Base-by-base conservation (phyloP, 352 stramenopile species). In the Phytophthora multivora region DNA sequence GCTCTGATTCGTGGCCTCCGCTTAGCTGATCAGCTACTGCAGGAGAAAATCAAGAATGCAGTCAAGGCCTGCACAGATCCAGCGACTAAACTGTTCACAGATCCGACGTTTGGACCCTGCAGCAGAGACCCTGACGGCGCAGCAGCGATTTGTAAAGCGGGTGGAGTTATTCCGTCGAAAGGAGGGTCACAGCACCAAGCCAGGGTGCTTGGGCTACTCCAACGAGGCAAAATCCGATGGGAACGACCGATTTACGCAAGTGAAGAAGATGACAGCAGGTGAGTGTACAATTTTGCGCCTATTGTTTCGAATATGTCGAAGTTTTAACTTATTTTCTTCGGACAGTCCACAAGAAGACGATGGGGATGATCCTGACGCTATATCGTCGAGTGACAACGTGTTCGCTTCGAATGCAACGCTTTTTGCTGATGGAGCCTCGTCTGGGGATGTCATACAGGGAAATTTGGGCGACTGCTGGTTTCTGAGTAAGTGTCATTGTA, bases 381-480 rank as follows among this genome's bases (percentile, higher is more conserved):
- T 63, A 10, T 10, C 45, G 7, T 61, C 66, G 25, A 49, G 28
- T 7, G 75, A 80, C 4, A 67, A 61, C 1, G 66, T 86, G 0
- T 95, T 92, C 35, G 82, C 87, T 16, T 59, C 73, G 1, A 56
- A 88, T 33, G 89, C 89, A 2, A 71, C 60, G 19, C 68, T 97
- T 2, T 97, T 96, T 67, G 71, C 72, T 2, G 84, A 94, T 30
- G 88, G 83, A 0, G 77, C 77, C 12, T 84, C 76, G 28, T 95
- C 87, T 3, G 81, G 83, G 23, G 90, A 97, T 51, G 90, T 96
- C 5, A 90, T 95, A 18, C 90, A 98, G 59, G 92, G 92, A 12
- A 89, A 89, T 36, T 68, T 98, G 4, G 92, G 90, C 2, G 90
- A 98, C 52, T 98, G 92, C 60, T 98, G 93, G 92, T 97, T 98